These are phyloP conservation scores for Glarea lozoyensis DNA, from an alignment of 495 filamentous ascomycete genomes.

Conservation along the genomic window DNA sequence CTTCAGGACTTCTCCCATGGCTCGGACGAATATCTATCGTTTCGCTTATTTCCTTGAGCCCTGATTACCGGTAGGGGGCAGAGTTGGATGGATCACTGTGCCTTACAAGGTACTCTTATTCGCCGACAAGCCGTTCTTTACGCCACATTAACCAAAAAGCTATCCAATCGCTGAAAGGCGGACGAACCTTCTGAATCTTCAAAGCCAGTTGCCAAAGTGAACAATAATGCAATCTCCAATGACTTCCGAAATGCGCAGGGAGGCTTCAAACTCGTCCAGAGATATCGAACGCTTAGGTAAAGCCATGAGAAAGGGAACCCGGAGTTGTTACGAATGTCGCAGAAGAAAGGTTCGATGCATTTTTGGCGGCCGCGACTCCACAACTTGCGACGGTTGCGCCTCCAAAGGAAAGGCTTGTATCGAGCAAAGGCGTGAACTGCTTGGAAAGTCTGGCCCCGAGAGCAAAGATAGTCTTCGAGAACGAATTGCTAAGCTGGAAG, in stretches of 20 bases:
- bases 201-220: too few species aligned
- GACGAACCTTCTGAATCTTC: too few species aligned
- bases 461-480: background rate
- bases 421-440: background rate
- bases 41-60: too few species aligned
- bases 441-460: background rate
- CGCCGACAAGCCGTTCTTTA: too few species aligned
- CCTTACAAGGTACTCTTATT: too few species aligned
- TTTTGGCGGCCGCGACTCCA: background rate
- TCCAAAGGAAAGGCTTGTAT: background rate
- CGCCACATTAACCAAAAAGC: too few species aligned
- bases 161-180: too few species aligned
- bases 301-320: background rate
- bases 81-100: too few species aligned
- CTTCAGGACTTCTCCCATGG: too few species aligned
- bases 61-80: too few species aligned
- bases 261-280: background rate
- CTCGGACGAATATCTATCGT: too few species aligned
- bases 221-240: background rate
- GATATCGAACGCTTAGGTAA: background rate
- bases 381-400: background rate
- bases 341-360: background rate
- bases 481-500: background rate
- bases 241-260: background rate
- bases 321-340: background rate